phyloP scores from a whole-genome alignment of 495 filamentous ascomycete genomes.

The Geopyxis carbonaria region DNA sequence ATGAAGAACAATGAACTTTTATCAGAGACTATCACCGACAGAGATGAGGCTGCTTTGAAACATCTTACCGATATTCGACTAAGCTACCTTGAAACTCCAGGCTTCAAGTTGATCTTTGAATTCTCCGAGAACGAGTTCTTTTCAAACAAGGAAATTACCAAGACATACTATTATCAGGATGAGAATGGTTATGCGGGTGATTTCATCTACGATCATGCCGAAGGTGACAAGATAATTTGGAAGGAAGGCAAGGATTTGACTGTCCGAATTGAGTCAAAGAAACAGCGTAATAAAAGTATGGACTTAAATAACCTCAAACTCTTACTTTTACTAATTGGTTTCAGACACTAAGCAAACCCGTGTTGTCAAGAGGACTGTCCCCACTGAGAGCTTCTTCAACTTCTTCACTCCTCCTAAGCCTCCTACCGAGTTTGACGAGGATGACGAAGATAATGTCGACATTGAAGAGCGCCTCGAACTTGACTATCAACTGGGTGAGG shows the following conservation, averaged over 20 bases:
- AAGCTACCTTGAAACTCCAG: constrained; percentile 96
- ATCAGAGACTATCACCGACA: constrained; percentile 94
- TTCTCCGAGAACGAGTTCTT: constrained; percentile 92
- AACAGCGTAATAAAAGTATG: constrained; percentile 98
- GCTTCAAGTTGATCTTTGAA: constrained; percentile 95
- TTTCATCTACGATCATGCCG: constrained; percentile 98
- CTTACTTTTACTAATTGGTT: neutral
- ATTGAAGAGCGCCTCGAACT: constrained; percentile 97
- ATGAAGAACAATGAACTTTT: constrained; percentile 99
- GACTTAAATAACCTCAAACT: constrained; percentile 3
- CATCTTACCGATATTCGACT: constrained; percentile 87
- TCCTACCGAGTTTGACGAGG: constrained; percentile 54
- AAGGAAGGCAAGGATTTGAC: constrained; percentile 85
- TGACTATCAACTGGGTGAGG: constrained; percentile 96
- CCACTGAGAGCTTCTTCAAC: constrained; percentile 99
- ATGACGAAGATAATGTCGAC: constrained; percentile 65
- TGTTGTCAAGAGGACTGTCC: constrained; percentile 95
- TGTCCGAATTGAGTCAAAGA: constrained; percentile 90
- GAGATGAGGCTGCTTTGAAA: constrained; percentile 85
- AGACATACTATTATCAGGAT: constrained; percentile 98
- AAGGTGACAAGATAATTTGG: constrained; percentile 97
- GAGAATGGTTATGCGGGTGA: constrained; percentile 96
- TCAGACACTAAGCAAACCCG: constrained; percentile 96
- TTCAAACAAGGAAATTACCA: constrained; percentile 89
- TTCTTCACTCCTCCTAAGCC: constrained; percentile 95